Evolutionary conservation across 352 stramenopile genomes (phyloP).

Genomic region (Globisporangium uncinulatum): DNA sequence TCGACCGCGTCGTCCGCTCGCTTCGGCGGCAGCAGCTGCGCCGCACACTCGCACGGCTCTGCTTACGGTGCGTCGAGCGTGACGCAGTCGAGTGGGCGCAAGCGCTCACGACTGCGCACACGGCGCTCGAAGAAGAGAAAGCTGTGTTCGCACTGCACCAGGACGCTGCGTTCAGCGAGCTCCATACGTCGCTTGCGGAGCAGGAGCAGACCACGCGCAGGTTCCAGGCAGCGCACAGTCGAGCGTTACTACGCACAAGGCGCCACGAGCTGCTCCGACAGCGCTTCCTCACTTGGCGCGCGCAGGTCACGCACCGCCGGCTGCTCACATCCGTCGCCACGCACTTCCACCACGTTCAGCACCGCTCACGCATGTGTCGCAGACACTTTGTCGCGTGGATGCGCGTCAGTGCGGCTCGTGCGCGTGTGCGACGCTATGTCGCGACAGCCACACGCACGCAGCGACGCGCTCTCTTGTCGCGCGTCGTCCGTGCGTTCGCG

Average conservation of each 20-base stretch:
- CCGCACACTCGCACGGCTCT: constrained; percentile 15
- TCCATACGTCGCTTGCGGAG: constrained; percentile 20
- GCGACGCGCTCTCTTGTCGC: neutral
- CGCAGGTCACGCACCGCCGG: constrained; percentile 4
- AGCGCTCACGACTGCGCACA: constrained; percentile 29
- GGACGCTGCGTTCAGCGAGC: constrained; percentile 21
- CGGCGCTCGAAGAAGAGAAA: constrained; percentile 42
- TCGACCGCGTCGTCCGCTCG: neutral
- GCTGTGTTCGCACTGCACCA: constrained; percentile 30
- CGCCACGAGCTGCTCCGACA: constrained; percentile 12
- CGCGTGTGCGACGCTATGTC: neutral
- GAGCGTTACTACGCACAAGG: constrained; percentile 11
- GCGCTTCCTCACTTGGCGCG: constrained; percentile 16
- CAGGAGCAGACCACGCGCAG: constrained; percentile 18
- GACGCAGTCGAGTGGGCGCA: constrained; percentile 29
- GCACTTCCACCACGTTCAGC: constrained; percentile 17
- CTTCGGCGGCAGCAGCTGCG: neutral
- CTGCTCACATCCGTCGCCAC: constrained; percentile 17
- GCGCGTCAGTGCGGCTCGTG: neutral
- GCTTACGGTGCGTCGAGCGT: constrained; percentile 27
- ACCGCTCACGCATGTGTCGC: constrained; percentile 3
- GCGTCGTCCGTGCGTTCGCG: constrained; percentile 11
- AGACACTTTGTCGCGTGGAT: constrained; percentile 18
- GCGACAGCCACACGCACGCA: neutral
- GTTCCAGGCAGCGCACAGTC: constrained; percentile 17